Percentiles rank a stretch among this genome's conserved stretches.
phyloP scores from a whole-genome alignment of 345 rosid genomes.

The Aquilaria yunnanensis region DNA sequence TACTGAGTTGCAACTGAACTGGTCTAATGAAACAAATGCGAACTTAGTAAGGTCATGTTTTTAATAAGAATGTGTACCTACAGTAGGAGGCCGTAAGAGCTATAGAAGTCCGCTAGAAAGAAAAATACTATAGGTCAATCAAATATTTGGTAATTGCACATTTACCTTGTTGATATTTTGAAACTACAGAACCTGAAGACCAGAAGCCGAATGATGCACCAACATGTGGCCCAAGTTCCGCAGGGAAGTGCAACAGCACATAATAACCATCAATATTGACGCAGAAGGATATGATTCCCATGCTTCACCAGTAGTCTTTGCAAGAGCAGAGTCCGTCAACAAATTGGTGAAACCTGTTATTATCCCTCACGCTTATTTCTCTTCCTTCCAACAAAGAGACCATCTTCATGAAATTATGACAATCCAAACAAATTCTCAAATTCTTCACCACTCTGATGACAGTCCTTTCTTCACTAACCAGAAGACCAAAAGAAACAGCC shows the following conservation, averaged over 20 bases:
- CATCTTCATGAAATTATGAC: slow-evolving; percentile 29
- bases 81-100: too few relatives aligned
- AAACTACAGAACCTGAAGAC: too few relatives aligned
- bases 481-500: slow-evolving; percentile 33
- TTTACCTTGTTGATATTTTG: too few relatives aligned
- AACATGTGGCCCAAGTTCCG: background rate
- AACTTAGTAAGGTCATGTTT: too few relatives aligned
- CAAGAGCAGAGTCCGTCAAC: slow-evolving; percentile 34
- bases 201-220: background rate
- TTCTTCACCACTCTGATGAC: slow-evolving; percentile 38
- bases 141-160: too few relatives aligned
- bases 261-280: too few relatives aligned
- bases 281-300: background rate
- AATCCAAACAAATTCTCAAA: slow-evolving; percentile 31
- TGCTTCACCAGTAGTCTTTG: slow-evolving; percentile 28
- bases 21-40: too few relatives aligned
- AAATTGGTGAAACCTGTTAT: slow-evolving; percentile 38
- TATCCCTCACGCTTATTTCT: slow-evolving; percentile 33
- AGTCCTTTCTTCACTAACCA: slow-evolving; percentile 30
- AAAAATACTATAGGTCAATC: too few relatives aligned
- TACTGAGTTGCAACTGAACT: too few relatives aligned
- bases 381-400: slow-evolving; percentile 28
- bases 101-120: too few relatives aligned
- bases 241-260: background rate
- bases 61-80: too few relatives aligned